Conservation (phyloP, 805 yeast genomes). For the Hanseniaspora lindneri region DNA sequence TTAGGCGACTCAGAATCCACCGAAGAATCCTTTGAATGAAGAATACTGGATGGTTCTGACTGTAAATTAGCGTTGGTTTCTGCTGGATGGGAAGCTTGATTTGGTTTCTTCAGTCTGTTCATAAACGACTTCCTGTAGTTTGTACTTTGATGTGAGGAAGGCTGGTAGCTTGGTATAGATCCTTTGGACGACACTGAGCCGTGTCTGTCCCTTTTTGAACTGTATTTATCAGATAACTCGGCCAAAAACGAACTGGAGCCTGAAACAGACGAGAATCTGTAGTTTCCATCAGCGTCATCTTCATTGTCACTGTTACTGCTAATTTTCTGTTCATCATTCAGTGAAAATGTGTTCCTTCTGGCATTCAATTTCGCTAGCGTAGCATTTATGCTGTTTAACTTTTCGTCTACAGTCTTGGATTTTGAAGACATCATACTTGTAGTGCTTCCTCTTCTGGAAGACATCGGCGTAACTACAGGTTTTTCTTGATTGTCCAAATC, state of each 20-base stretch:
- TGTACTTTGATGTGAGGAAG: constrained; percentile 11
- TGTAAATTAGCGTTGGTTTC: constrained; percentile 8
- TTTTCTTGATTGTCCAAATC: not conserved
- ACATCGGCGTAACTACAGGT: not conserved
- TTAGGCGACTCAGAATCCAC: too few relatives aligned
- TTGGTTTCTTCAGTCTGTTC: constrained; percentile 25
- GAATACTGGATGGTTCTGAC: too few relatives aligned
- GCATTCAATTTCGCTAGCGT: constrained; percentile 11
- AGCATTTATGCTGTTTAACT: constrained; percentile 12
- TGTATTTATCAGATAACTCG: constrained; percentile 27
- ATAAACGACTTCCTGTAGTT: constrained; percentile 24
- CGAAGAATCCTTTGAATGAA: too few relatives aligned
- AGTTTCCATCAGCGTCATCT: constrained; percentile 8
- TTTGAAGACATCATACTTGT: not conserved
- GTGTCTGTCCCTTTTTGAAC: constrained; percentile 7
- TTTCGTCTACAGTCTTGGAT: constrained; percentile 6
- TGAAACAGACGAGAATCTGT: constrained; percentile 15
- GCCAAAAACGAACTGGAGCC: constrained; percentile 24
- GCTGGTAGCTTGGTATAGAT: not conserved
- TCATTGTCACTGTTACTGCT: constrained; percentile 12
- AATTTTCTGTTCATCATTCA: not conserved
- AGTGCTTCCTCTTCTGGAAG: constrained; percentile 8
- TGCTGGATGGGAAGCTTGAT: constrained; percentile 1
- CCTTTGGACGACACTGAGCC: not conserved
- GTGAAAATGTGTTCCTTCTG: constrained; percentile 1